Base-by-base conservation (phyloP, 129 eudicot species). In the Saposhnikovia divaricata region DNA sequence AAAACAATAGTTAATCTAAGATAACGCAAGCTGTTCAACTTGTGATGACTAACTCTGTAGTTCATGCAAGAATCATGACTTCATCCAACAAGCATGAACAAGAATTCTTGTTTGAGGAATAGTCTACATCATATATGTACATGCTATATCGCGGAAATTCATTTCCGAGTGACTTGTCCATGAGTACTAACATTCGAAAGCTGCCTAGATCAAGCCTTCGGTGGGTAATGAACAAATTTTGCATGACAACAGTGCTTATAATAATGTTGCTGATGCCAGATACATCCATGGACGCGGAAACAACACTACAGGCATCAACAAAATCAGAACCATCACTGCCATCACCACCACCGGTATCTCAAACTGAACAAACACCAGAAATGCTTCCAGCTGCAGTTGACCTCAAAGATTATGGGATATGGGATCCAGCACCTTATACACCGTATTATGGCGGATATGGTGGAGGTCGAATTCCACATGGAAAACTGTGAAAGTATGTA, bases 401-500 rank as follows among this genome's bases (percentile, higher is more conserved):
- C 1, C 4, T 71, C 13, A 9, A 39, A 38, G 75, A 71, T 37
- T 71, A 71, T 18, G 75, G 75, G 45, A 38, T 71, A 34, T 71
- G 75, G 75, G 75, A 71, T 71, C 75, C 75, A 71, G 44, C 75
- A 71, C 75, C 75, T 31, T 68, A 14, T 31, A 68, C 73, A 68
- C 73, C 42, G 19, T 38, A 38, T 37, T 34, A 38, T 71, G 75
- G 75, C 11, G 46, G 75, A 70, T 25, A 70, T 70, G 43, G n/a
- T 69, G 75, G 44, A 71, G 47, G 25, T 71, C 75, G 45, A 71
- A 71, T 71, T 37, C 75, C 75, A 2, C 75, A 71, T 37, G 75
- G 47, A 2, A 71, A 71, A 71, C 25, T 38, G 11, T 37, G 18
- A 10, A 7, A 5, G 25, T 37, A 38, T 11, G 21, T 31, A n/a